Evolutionary conservation across 352 stramenopile species (phyloP), one percentile per base, ranked within the genome.

Genomic region (Phytopythium sindhum): DNA sequence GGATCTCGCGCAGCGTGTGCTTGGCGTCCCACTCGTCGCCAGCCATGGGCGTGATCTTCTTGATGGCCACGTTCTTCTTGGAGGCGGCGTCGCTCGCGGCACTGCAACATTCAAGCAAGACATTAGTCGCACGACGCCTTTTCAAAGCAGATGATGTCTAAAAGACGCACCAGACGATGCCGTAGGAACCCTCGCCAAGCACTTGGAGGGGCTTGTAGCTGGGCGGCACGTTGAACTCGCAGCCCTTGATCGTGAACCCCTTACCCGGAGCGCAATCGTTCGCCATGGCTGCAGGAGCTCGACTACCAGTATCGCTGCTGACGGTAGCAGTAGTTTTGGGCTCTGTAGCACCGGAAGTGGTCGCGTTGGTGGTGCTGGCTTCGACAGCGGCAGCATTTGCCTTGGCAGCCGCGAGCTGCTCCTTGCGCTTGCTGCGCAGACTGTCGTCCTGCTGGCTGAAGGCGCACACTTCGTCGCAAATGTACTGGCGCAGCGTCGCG

Each of bases 41-140:
- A 8, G 89, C 88, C 89, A 98, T 98, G 23, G 90, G 91, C 29
- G 77, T 93, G 69, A 96, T 96, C 67, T 97, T 97, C 74, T 98
- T 97, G 70, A 97, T 97, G 31, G 91, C 92, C 10, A 97, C 85
- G 42, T 90, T 90, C 60, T 80, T 73, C 48, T 88, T 84, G n/a
- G 73, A 87, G 14, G 75, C 70, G 5, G 76, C 76, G 59, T 97
- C 88, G 1, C 75, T 86, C 26, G 90, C 90, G 10, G 84, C 84
- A 54, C 84, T 90, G 48, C 44, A 65, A 15, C 10, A 41, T 23
- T 23, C 5, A 61, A 29, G 50, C 51, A 28, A 48, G 17, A 28
- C 2, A 71, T 74, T 60, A 72, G 51, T 9, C 11, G 0, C 5
- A 26, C 8, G 79, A 60, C 44, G 61, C 28, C 33, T 1, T 59